phyloP scores from a whole-genome alignment of 2,329 filamentous ascomycete species.

The Aureobasidium leucospermi region DNA sequence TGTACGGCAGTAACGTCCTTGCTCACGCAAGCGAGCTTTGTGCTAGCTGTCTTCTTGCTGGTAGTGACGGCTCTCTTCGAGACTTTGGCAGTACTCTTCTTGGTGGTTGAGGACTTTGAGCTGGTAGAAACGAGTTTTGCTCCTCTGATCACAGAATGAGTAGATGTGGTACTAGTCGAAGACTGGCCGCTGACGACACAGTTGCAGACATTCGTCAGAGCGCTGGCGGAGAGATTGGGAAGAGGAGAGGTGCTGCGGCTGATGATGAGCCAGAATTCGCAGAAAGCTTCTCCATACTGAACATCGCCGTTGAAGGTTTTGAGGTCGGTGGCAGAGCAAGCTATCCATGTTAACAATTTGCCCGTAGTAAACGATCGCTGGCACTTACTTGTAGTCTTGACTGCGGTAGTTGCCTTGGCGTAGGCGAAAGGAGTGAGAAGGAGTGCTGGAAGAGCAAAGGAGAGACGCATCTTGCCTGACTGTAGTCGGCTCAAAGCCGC shows the following conservation, averaged over 20 bases:
- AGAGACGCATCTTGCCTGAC: slow-evolving; percentile 6
- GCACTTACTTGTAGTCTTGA: neutral
- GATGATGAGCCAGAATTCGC: slow-evolving; percentile 3
- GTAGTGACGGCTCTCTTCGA: neutral
- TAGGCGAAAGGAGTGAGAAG: slow-evolving; percentile 6
- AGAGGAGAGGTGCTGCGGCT: slow-evolving; percentile 4
- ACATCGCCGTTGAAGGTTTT: slow-evolving; percentile 3
- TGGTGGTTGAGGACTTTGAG: neutral
- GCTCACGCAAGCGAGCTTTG: neutral
- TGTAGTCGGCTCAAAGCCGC: slow-evolving; percentile 1
- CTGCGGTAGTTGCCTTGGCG: neutral
- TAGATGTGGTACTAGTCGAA: neutral
- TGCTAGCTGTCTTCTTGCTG: neutral
- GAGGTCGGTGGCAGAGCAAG: neutral
- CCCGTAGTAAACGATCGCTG: neutral
- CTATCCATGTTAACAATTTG: neutral
- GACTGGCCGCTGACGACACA: neutral
- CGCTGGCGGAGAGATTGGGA: neutral
- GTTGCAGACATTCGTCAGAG: slow-evolving; percentile 3
- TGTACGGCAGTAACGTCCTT: neutral
- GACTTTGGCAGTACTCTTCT: neutral
- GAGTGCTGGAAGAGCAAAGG: slow-evolving; percentile 5
- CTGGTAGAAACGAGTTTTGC: neutral
- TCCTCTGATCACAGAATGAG: neutral
- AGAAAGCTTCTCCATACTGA: neutral